Evolutionary conservation across 768 basidiomycete species (phyloP), one percentile per base, ranked within the genome.

Genomic region (Glaciozyma martinii): DNA sequence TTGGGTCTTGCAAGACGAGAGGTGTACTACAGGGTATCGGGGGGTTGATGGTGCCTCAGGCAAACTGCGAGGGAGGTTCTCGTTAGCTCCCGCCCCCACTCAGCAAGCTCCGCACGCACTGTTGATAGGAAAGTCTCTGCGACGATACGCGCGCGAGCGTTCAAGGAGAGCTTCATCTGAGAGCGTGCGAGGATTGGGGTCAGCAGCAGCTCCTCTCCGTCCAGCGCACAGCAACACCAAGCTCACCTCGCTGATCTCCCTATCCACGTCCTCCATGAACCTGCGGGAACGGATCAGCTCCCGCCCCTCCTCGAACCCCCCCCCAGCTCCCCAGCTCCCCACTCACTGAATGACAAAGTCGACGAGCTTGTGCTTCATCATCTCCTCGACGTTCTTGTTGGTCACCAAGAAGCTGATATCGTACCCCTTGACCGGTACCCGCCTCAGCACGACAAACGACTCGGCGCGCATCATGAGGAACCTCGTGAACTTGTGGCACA

Each of bases 391-490:
- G 76, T 99, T 92, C 59, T 87, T 86, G 77, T 98, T 95, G 63
- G 94, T 97, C 75, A 99, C 93, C 67, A 98, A 81, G 81, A 99
- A 98, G 3, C 91, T 94, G 67, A 99, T 98, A 71, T 98, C 95
- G 72, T 97, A 98, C 62, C 95, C 95, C 91, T 99, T 71, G 56
- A 98, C 86, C 46, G 95, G 91, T 77, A 93, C 95, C 78, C 95
- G 82, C 76, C 95, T 84, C 75, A 99, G 82, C 72, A 99, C 90
- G 66, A 99, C 84, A 77, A 99, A 99, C 77, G 86, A 91, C 80
- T 99, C 95, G 30, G 95, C 95, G 64, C 95, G 82, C 79, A 93
- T 91, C 87, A 92, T 97, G 90, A 98, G 88, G 80, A 99, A 99
- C 60, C 95, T 82, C 27, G 92, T 95, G 77, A 99, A 98, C 77